phyloP scores from a whole-genome alignment of 805 yeast species.

The Sungouiozyma ichnusensis region DNA sequence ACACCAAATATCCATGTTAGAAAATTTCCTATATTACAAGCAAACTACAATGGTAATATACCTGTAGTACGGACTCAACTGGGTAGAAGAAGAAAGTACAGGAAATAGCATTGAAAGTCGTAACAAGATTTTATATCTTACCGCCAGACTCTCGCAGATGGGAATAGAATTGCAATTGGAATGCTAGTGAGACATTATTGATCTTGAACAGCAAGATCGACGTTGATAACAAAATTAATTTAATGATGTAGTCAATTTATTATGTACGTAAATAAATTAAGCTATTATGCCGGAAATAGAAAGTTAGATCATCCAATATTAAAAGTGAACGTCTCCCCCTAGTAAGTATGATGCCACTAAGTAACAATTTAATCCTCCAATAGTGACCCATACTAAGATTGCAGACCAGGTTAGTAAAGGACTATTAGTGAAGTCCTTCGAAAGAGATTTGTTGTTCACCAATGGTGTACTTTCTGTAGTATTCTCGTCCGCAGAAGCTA shows the following conservation, averaged over 20 bases:
- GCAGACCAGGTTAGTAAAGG: slow-evolving; percentile 43
- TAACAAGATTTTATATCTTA: not conserved
- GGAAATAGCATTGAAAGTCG: slow-evolving; percentile 4
- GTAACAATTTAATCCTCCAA: slow-evolving; percentile 62
- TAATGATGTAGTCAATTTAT: not conserved
- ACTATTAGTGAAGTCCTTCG: slow-evolving; percentile 62
- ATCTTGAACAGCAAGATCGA: not conserved
- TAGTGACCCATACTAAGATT: slow-evolving; percentile 55
- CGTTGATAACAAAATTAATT: not conserved
- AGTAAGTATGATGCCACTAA: slow-evolving; percentile 42
- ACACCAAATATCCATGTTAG: slow-evolving; percentile 25
- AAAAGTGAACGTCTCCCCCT: slow-evolving; percentile 45
- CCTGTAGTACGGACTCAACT: slow-evolving; percentile 42
- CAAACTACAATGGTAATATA: slow-evolving; percentile 67
- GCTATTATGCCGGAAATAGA: not conserved
- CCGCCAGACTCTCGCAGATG: too few species aligned
- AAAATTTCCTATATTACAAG: slow-evolving; percentile 56
- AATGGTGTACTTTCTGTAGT: slow-evolving; percentile 22
- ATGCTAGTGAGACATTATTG: too few species aligned
- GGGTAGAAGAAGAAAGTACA: slow-evolving; percentile 24
- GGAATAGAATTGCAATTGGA: too few species aligned
- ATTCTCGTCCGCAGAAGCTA: slow-evolving; percentile 3
- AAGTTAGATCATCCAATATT: slow-evolving; percentile 1
- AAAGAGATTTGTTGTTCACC: slow-evolving; percentile 18
- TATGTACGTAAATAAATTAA: not conserved